Evolutionary conservation across 2,329 filamentous ascomycete genomes (phyloP), one percentile per base, ranked within the genome.

Genomic region (Colletotrichum shisoi): DNA sequence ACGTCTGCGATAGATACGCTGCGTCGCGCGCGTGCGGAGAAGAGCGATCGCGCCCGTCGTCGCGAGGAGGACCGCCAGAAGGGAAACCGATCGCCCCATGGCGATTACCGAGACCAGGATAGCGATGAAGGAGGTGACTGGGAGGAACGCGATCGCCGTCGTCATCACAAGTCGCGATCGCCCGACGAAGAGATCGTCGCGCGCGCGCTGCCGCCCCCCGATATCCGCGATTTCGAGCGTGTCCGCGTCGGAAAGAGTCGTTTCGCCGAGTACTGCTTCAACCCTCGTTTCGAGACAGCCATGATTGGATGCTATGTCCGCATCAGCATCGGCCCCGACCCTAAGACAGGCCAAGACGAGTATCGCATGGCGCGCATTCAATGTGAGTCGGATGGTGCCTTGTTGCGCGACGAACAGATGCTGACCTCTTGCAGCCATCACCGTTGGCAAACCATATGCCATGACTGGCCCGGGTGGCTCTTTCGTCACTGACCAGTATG

Each of bases 321-420:
- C 58, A 88, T 98, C 71, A 91, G 89, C 69, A 87, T 97, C 63
- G 94, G 94, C 0, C 85, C 90, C 13, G 91, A 96, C 74, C 86
- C 86, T 12, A 84, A 89, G 24, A 91, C 87, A 4, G 89, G 90
- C 3, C 82, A 89, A 67, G 90, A 91, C 69, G 86, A 92, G 71
- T 99, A 99, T 78, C 91, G 94, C 68, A 91, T 99, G 86, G 91
- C 91, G 37, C 80, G 91, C 68, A 93, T 99, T 75, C 96, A 95
- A 80, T 89, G 93, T 93, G 82, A 70, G 77, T 72, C 45, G 27
- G 44, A 17, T 4, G 12, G 19, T 5, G 15, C 19, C 37, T 6
- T 34, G 1, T 52, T n/a, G 11, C n/a, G 9, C 9, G 27, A 44
- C 11, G 19, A 31, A 9, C 27, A 21, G 24, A 53, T 21, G 5